Conservation (phyloP, 2,329 filamentous ascomycete genomes). For the Harringtonia lauricola region DNA sequence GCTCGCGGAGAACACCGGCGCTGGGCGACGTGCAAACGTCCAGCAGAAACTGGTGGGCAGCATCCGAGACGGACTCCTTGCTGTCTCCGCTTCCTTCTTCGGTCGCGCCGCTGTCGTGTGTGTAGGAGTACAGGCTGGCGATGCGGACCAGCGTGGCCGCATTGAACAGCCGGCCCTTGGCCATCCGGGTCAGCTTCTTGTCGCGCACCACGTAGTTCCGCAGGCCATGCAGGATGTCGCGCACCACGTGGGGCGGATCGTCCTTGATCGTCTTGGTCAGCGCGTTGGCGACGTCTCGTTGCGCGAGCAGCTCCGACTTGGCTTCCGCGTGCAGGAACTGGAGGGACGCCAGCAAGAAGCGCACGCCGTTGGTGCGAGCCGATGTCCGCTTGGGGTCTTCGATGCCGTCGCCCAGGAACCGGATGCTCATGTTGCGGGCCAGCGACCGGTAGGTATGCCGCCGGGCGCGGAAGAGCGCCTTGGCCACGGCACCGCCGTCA, state of each 20-base stretch:
- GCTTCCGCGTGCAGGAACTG: conserved; percentile 66
- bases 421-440: conserved; percentile 69
- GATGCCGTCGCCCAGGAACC: conserved; percentile 42
- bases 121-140: conserved; percentile 56
- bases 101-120: conserved; percentile 50
- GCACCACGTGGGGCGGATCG: conserved; percentile 64
- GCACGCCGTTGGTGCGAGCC: conserved; percentile 70
- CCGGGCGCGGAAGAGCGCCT: conserved; percentile 64
- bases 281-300: conserved; percentile 57
- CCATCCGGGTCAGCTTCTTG: conserved; percentile 56
- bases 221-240: conserved; percentile 63
- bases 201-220: conserved; percentile 66
- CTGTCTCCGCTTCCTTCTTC: conserved; percentile 13
- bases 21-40: conserved; percentile 62
- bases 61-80: conserved; percentile 44
- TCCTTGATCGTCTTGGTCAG: conserved; percentile 68
- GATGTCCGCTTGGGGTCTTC: conserved; percentile 64
- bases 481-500: conserved; percentile 74
- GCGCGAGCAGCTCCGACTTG: conserved; percentile 74
- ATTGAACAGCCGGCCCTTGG: conserved; percentile 68
- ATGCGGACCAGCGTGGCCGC: conserved; percentile 63
- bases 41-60: conserved; percentile 65
- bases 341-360: conserved; percentile 69
- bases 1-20: conserved; percentile 64
- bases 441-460: conserved; percentile 72